Evolutionary conservation across 306 rosid species (phyloP), one percentile per base, ranked within the genome.

Genomic region (Pterocarpus macrocarpus): DNA sequence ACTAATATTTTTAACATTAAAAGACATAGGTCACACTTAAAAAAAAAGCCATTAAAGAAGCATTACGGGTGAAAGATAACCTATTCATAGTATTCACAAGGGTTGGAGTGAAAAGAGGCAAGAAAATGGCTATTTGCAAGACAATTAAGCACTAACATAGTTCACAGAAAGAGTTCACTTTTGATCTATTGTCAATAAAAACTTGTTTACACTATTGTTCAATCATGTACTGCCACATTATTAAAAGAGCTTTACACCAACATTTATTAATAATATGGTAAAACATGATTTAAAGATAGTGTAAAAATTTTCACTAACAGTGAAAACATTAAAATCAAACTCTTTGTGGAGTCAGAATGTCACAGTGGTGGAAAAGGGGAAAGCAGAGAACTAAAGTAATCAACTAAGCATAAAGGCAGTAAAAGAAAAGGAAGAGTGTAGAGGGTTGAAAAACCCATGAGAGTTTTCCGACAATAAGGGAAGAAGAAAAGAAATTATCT

Each of bases 401-500:
- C 45, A 35, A 57, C 44, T 5, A n/a, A 56, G 4, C 49, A 10
- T 30, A 32, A 65, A 68, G 35, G 35, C 32, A 32, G 16, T 8
- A 30, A 41, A 64, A 64, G 12, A 32, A 34, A 8, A 2, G 4
- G n/a, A 3, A n/a, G 14, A 30, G 15, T 2, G 11, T 15, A 9
- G 45, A 75, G 16, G 78, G 28, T 7, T 7, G 0, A 43, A 2
- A 43, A 4, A 43, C 8, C 47, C 47, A 43, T 43, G 47, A 43
- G 47, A 5, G 6, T 22, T 43, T 43, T 43, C 47, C 47, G 4
- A 43, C 45, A 36, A 56, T 13, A 14, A 17, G 8, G 15, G 9
- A 14, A 71, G 36, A 6, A 41, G 50, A 81, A 43, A n/a, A 47
- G 28, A 35, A 72, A 53, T n/a, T 72, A 52, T 72, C 38, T 69